Evolutionary conservation across 768 basidiomycete species (phyloP), one percentile per base, ranked within the genome.

Genomic region (Amanita subjunquillea): DNA sequence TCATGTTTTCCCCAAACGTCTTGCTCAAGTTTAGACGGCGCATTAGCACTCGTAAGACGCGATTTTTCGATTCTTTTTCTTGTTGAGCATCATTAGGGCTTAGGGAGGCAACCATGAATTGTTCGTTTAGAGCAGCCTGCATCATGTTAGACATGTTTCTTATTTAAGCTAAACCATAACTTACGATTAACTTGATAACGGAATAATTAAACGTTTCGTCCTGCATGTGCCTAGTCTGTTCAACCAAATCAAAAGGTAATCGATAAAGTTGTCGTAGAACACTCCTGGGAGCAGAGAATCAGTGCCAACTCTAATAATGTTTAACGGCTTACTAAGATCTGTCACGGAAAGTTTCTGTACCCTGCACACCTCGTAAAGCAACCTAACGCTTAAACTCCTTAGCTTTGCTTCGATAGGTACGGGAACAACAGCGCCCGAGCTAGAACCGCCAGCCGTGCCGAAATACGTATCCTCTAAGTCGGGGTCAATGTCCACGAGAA

Each of bases 1-100:
- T 97, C 76, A 99, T 80, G 64, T 98, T 99, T 70, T 93, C 94
- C 3, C 94, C 93, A 62, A 99, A 96, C 0, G 96, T 96, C 72
- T 89, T 90, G 67, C 83, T 89, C n/a, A 80, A 81, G 3, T 87
- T 84, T 25, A 90, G 67, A 17, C 93, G 81, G n/a, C 85, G 74
- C 73, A 90, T 85, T 22, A 99, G 73, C 0, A 95, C 83, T 20
- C 80, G 74, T 48, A 98, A 67, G 2, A 99, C 84, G 22, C 91
- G 77, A 63, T 99, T 99, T 54, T 76, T 72, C 13, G 67, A 65
- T 50, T 81, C 76, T 48, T 50, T 44, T 54, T 63, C 45, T 54
- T 57, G 13, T 51, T 49, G 36, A 55, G 48, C 12, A 55, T 41
- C 59, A 50, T 73, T 70, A 29, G 54, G 62, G 15, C 61, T 59